A percentile compares a stretch with the other conserved stretches of the same genome.
Evolutionary conservation across 2,329 filamentous ascomycete species (phyloP).

Genomic region (Metarhizium album): DNA sequence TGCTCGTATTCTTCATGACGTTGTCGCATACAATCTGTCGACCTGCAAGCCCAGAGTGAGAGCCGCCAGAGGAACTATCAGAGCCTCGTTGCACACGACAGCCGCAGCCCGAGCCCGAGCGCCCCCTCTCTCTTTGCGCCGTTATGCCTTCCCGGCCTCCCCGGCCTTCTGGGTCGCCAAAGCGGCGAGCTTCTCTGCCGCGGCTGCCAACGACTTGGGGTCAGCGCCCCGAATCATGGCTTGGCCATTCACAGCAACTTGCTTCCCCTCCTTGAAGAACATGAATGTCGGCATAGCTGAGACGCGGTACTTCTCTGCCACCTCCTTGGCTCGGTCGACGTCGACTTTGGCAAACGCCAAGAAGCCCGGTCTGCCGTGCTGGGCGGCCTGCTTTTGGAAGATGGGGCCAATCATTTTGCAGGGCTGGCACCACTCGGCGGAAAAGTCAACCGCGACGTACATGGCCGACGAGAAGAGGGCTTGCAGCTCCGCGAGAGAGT

Average conservation of each 20-base stretch:
- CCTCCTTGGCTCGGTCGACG: slow-evolving; percentile 13
- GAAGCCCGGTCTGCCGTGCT: slow-evolving; percentile 13
- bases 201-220: slow-evolving; percentile 18
- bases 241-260: slow-evolving; percentile 21
- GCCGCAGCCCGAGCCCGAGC: background rate
- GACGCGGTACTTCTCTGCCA: slow-evolving; percentile 59
- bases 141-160: slow-evolving; percentile 7
- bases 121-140: background rate
- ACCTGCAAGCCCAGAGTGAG: background rate
- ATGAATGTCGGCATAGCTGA: slow-evolving; percentile 91
- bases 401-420: slow-evolving; percentile 38
- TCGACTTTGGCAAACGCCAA: slow-evolving; percentile 13
- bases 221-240: slow-evolving; percentile 25
- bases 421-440: slow-evolving; percentile 39
- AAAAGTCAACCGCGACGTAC: slow-evolving; percentile 37
- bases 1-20: background rate
- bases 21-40: no score
- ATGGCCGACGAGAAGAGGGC: slow-evolving; percentile 27
- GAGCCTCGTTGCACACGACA: background rate
- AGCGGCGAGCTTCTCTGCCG: slow-evolving; percentile 26
- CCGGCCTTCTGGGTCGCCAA: slow-evolving; percentile 22
- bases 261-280: slow-evolving; percentile 65
- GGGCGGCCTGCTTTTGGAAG: slow-evolving; percentile 37
- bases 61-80: background rate
- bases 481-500: slow-evolving; percentile 22